Percentiles rank a stretch among this genome's conserved stretches.
phyloP scores from a whole-genome alignment of 768 basidiomycete genomes.

The Hortiboletus flavorubellus region DNA sequence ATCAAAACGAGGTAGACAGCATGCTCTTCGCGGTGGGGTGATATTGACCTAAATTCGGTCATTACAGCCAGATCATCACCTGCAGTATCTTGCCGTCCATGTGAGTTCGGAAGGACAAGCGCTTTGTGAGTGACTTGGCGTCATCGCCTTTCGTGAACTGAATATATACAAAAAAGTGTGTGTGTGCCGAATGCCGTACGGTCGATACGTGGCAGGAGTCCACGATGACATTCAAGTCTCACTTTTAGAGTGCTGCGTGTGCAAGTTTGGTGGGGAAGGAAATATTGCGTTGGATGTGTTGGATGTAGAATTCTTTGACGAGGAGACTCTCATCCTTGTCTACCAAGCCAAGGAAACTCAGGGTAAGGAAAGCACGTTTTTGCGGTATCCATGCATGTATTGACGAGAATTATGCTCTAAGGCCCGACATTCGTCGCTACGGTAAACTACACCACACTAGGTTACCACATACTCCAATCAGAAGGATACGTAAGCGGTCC shows the following conservation, averaged over 20 bases:
- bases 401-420: constrained; percentile 35
- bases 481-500: constrained; percentile 50
- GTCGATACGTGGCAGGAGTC: constrained; percentile 35
- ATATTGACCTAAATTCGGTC: constrained; percentile 28
- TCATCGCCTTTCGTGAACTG: constrained; percentile 26
- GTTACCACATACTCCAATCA: constrained; percentile 51
- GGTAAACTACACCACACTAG: constrained; percentile 57
- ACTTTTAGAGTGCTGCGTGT: constrained; percentile 48
- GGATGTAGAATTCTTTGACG: constrained; percentile 78
- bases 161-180: constrained; percentile 49
- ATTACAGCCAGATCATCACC: constrained; percentile 40
- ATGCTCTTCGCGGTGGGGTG: constrained; percentile 22
- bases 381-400: constrained; percentile 18
- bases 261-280: constrained; percentile 31
- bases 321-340: constrained; percentile 62
- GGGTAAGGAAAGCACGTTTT: constrained; percentile 41
- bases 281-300: constrained; percentile 48
- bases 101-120: constrained; percentile 38
- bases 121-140: constrained; percentile 42
- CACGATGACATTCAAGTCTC: constrained; percentile 42
- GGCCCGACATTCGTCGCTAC: constrained; percentile 60
- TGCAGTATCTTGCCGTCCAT: constrained; percentile 53
- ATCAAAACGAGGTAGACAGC: constrained; percentile 49
- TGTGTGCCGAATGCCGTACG: constrained; percentile 52
- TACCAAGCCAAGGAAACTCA: constrained; percentile 47